A percentile compares a stretch with the other conserved stretches of the same genome.
phyloP scores from a whole-genome alignment of 2,329 filamentous ascomycete genomes.

The Colletotrichum cereale region DNA sequence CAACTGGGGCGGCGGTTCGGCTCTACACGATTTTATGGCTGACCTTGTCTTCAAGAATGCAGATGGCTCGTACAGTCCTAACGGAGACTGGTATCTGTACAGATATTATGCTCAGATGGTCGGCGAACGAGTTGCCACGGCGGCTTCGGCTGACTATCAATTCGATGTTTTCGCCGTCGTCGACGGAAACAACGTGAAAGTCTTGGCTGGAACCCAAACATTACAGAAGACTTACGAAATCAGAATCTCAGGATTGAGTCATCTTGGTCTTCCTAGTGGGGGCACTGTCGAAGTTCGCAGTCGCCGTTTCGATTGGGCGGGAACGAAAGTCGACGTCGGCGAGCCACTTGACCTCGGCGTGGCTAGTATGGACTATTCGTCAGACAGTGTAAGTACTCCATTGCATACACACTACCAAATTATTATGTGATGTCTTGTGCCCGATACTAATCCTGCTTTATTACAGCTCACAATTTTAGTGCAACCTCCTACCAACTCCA shows the following conservation, averaged over 20 bases:
- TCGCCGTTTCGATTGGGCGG: neutral
- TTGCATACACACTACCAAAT: too few relatives aligned
- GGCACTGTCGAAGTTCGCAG: neutral
- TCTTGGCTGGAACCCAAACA: too few relatives aligned
- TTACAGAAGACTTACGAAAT: too few relatives aligned
- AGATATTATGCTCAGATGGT: constrained; percentile 31
- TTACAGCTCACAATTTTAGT: too few relatives aligned
- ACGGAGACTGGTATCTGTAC: constrained; percentile 35
- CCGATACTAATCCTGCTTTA: too few relatives aligned
- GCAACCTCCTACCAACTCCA: too few relatives aligned
- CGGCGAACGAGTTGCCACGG: constrained; percentile 26
- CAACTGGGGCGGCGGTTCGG: constrained; percentile 58
- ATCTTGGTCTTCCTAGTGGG: neutral
- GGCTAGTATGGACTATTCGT: too few relatives aligned
- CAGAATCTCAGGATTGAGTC: neutral
- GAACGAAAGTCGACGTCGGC: neutral
- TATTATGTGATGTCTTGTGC: too few relatives aligned
- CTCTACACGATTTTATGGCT: constrained; percentile 59
- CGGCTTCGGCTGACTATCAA: neutral
- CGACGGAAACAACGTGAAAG: neutral
- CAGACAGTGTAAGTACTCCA: too few relatives aligned
- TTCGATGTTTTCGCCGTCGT: constrained; percentile 30
- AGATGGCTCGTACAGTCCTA: constrained; percentile 7
- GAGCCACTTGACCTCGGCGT: neutral
- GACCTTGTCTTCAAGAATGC: constrained; percentile 45